A percentile compares a stretch with the other conserved stretches of the same genome.
Evolutionary conservation across 1,284 basidiomycete species (phyloP).

Genomic region (Sporisorium scitamineum): DNA sequence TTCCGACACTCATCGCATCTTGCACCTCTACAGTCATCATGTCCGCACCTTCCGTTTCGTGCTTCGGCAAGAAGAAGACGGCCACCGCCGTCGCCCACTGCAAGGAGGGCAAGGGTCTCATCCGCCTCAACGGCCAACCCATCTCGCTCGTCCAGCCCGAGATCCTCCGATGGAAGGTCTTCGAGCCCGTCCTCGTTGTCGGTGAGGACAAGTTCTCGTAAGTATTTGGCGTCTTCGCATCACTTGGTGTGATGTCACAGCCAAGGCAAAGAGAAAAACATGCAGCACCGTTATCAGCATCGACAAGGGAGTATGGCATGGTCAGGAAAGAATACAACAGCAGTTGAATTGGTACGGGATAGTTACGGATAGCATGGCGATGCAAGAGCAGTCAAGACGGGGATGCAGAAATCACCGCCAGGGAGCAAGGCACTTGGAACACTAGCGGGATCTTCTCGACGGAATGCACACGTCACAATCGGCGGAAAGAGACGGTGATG

Average conservation of each 20-base stretch:
- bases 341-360: not conserved
- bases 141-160: slow-evolving; percentile 90
- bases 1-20: slow-evolving; percentile 2
- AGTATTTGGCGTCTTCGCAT: slow-evolving; percentile 27
- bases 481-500: not conserved
- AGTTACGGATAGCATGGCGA: too few relatives aligned
- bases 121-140: slow-evolving; percentile 96
- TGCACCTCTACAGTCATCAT: slow-evolving; percentile 44
- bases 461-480: too few relatives aligned
- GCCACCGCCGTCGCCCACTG: slow-evolving; percentile 66
- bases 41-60: slow-evolving; percentile 68
- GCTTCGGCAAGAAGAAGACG: slow-evolving; percentile 71
- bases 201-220: slow-evolving; percentile 69
- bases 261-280: not conserved
- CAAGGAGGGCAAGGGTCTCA: slow-evolving; percentile 91
- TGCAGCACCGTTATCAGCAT: slow-evolving; percentile 10
- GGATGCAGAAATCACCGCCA: too few relatives aligned
- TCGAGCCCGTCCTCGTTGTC: slow-evolving; percentile 76
- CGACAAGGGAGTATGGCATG: not conserved
- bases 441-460: too few relatives aligned
- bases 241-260: not conserved
- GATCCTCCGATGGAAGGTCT: slow-evolving; percentile 97
- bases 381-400: too few relatives aligned
- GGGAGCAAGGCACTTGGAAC: too few relatives aligned
- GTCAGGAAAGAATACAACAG: not conserved